These are phyloP conservation scores for Fulvia fulva DNA, from an alignment of 2,329 filamentous ascomycete genomes.

Conservation along the genomic window DNA sequence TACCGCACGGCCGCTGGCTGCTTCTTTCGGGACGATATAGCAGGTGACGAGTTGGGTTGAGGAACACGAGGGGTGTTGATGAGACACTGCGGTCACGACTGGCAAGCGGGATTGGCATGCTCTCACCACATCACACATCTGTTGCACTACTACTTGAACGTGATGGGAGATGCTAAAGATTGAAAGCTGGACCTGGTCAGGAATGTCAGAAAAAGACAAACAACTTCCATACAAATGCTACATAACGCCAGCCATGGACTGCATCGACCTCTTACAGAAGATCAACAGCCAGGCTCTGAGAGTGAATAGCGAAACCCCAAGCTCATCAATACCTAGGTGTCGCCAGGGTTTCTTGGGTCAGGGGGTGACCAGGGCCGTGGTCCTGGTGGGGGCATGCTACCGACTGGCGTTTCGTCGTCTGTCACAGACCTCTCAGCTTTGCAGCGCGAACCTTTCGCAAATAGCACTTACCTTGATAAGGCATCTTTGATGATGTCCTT, in stretches of 20 bases:
- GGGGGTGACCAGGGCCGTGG: background rate
- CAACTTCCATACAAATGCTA: background rate
- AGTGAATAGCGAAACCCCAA: background rate
- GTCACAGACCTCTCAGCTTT: background rate
- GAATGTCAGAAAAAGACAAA: background rate
- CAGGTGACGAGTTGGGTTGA: background rate
- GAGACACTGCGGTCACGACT: background rate
- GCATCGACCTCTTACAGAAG: background rate
- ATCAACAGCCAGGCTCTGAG: background rate
- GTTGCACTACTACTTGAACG: background rate
- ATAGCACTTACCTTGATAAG: background rate
- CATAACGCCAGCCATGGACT: background rate
- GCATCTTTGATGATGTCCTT: background rate
- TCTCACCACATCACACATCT: background rate
- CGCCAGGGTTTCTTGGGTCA: background rate
- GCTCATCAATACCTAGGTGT: background rate
- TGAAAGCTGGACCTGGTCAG: background rate
- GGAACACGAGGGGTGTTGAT: too few relatives aligned
- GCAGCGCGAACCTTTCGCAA: background rate
- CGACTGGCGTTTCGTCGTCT: background rate
- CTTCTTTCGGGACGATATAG: slow-evolving; percentile 20
- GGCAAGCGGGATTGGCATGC: background rate
- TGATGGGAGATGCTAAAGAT: background rate
- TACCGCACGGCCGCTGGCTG: slow-evolving; percentile 18
- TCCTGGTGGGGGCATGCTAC: background rate